Evolutionary conservation across 768 basidiomycete genomes (phyloP), one percentile per base, ranked within the genome.

Genomic region (Russula compacta): DNA sequence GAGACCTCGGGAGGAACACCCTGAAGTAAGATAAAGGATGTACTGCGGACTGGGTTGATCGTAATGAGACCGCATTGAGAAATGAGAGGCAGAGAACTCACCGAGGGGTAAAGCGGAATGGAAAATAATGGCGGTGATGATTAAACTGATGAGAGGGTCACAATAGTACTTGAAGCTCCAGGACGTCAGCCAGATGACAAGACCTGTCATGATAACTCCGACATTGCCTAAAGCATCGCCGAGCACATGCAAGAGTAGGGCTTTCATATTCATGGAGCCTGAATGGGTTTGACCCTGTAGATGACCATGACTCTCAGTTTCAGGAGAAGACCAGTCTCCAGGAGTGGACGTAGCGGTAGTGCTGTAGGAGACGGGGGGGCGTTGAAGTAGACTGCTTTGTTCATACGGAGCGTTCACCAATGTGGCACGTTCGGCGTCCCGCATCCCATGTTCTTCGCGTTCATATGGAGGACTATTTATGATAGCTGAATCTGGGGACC

Each of bases 171-270:
- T 92, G 80, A 82, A 94, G 66, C 76, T 73, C 85, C 90, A 95
- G 29, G 83, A 75, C 1, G 88, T 86, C 60, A 89, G 80, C 94
- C 92, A 95, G 69, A 99, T 97, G 70, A 98, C 77, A 11, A 98
- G 82, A 59, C 97, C 97, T 4, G 95, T 92, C 39, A 87, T 85
- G 61, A 99, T 97, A 64, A 99, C 97, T 55, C 97, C 97, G 63
- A 98, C 90, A 72, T 99, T 98, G 53, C 97, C 97, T 29, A 99
- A 81, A 58, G 95, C 95, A 76, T 99, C 95, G 38, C 95, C 95
- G 48, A 99, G 73, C 42, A 98, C 97, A 72, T 99, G 97, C 33
- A 99, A 74, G 36, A 98, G 78, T 1, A 99, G 79, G 35, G 94
- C 97, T n/a, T 79, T 87, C 95, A 98, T 98, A 74, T 98, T 99